Base-by-base conservation (phyloP, 1,139 yeast genomes). In the Protomyces arabidopsidicola region DNA sequence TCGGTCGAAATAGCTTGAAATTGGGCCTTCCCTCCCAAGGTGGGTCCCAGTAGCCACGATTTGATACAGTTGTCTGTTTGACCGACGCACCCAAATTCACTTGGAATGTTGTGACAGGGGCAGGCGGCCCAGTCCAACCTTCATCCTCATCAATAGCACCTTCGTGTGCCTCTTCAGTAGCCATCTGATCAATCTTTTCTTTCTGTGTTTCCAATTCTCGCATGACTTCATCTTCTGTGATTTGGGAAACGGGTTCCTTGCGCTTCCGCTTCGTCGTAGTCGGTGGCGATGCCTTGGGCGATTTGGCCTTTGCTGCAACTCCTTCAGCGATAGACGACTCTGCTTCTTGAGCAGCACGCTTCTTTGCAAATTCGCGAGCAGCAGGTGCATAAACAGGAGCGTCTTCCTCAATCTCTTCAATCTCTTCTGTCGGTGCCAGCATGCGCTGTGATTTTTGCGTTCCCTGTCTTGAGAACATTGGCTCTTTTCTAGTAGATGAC, bases 1-100 rank as follows among this genome's bases (percentile, higher is more conserved):
- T 1, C 16, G 57, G 57, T 34, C 57, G 57, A 27, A 63, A 63
- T 14, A 52, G 39, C 20, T 63, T 63, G 22, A 57, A 63, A 48
- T 63, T 63, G 39, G 52, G 51, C 45, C 65, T 50, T 24, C 65
- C 65, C 14, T 52, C 48, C 65, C 65, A 63, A 14, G 42, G 38
- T 50, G 62, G 45, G 22, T 58, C 50, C 56, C 56, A 48, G 20
- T 45, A 35, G n/a, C 57, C 50, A 36, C 39, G 48, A 42, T 42
- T 18, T 10, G 48, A 10, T 18, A 20, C 24, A 5, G 22, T 12
- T 5, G 20, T 42, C 12, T 38, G 22, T 14, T 18, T 36, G 18
- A 20, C 39, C 1, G 35, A 35, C 14, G 58, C 22, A 14, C 34
- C 6, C 6, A 35, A 9, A 1, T 4, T n/a, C 16, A 57, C 45